These are phyloP conservation scores for Podila clonocystis DNA, from an alignment of 192 early-diverging fungal species.

Conservation along the genomic window DNA sequence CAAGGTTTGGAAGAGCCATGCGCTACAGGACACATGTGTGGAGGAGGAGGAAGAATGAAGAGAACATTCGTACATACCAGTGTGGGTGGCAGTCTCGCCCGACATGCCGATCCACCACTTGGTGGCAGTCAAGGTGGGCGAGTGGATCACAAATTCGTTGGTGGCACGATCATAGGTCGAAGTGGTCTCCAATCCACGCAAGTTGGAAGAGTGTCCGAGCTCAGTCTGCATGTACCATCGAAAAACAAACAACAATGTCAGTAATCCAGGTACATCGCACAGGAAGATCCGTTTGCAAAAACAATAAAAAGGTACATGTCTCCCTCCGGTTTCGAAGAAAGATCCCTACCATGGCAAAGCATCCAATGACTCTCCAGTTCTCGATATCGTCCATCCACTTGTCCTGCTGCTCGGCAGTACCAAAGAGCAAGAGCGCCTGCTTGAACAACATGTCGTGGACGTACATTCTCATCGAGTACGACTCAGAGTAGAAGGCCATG, in stretches of 20 bases:
- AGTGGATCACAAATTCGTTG: slow-evolving; percentile 68
- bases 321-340: not conserved
- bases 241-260: not conserved
- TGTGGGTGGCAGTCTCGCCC: slow-evolving; percentile 69
- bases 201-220: slow-evolving; percentile 63
- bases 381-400: slow-evolving; percentile 63
- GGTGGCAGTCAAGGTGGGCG: slow-evolving; percentile 64
- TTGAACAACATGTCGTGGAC: slow-evolving; percentile 70
- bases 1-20: too few relatives aligned
- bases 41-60: too few relatives aligned
- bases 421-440: slow-evolving; percentile 64
- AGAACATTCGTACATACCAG: slow-evolving; percentile 22
- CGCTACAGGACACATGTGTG: too few relatives aligned
- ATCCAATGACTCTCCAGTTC: slow-evolving; percentile 65
- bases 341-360: slow-evolving; percentile 72
- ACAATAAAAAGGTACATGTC: not conserved
- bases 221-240: slow-evolving; percentile 57
- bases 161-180: slow-evolving; percentile 65
- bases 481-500: slow-evolving; percentile 65
- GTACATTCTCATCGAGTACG: slow-evolving; percentile 68
- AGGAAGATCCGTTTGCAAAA: too few relatives aligned
- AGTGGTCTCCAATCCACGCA: slow-evolving; percentile 68
- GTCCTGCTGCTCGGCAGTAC: slow-evolving; percentile 65
- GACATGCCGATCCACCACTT: slow-evolving; percentile 77
- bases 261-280: not conserved